phyloP scores from a whole-genome alignment of 306 rosid genomes.

The Glycine soja region DNA sequence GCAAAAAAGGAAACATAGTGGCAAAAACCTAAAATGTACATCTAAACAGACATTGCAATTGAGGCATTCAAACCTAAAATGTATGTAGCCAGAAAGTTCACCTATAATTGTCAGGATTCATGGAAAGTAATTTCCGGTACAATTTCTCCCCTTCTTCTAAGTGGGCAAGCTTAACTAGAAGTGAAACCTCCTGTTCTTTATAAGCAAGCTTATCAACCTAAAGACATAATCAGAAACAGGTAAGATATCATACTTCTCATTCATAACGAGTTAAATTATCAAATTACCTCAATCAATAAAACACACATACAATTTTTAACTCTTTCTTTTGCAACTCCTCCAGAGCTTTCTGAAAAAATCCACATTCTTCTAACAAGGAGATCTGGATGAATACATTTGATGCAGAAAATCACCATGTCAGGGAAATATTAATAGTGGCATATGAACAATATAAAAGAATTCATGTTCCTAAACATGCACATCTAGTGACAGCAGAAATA shows the following conservation, averaged over 20 bases:
- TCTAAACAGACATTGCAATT: slow-evolving; percentile 9
- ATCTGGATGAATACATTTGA: slow-evolving; percentile 59
- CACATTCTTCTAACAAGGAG: slow-evolving; percentile 86
- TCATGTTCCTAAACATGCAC: slow-evolving; percentile 19
- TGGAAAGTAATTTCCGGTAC: slow-evolving; percentile 70
- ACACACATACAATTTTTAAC: slow-evolving; percentile 69
- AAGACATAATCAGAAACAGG: slow-evolving; percentile 38
- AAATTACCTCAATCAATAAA: slow-evolving; percentile 40
- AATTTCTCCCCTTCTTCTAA: slow-evolving; percentile 76
- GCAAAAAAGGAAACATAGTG: slow-evolving; percentile 6
- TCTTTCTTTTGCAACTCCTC: slow-evolving; percentile 82
- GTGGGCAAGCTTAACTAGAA: slow-evolving; percentile 80
- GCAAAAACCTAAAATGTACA: slow-evolving; percentile 10
- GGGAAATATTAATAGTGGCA: neutral
- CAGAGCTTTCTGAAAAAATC: slow-evolving; percentile 73
- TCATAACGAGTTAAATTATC: slow-evolving; percentile 35
- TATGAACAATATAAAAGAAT: slow-evolving; percentile 30
- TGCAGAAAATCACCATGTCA: slow-evolving; percentile 40
- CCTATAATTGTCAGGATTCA: slow-evolving; percentile 96
- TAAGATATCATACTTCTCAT: slow-evolving; percentile 43
- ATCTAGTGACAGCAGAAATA: slow-evolving; percentile 22
- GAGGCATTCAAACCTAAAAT: slow-evolving; percentile 11
- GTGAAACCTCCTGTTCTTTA: slow-evolving; percentile 90
- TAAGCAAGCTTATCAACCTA: slow-evolving; percentile 83
- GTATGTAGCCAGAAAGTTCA: slow-evolving; percentile 45